phyloP scores from a whole-genome alignment of 164 flowering plant genomes.

The Stephania yunnanensis region DNA sequence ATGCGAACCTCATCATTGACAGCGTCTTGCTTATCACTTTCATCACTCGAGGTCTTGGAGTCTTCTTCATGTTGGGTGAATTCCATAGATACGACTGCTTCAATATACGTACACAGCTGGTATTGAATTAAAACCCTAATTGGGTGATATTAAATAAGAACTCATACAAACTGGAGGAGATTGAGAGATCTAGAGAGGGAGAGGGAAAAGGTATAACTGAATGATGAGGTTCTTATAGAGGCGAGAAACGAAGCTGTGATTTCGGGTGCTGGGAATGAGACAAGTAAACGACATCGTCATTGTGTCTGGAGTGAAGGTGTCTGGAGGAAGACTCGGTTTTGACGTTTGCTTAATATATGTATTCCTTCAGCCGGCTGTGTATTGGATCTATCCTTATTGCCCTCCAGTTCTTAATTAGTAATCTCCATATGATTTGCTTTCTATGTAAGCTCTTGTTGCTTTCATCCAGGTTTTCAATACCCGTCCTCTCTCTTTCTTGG shows the following conservation, averaged over 20 bases:
- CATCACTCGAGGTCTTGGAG: slow-evolving; percentile 30
- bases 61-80: slow-evolving; percentile 18
- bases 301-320: slow-evolving; percentile 10
- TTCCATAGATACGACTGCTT: slow-evolving; percentile 16
- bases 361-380: slow-evolving; percentile 28
- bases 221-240: neutral
- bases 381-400: slow-evolving; percentile 6
- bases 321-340: slow-evolving; percentile 15
- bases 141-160: neutral
- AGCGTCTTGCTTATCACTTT: slow-evolving; percentile 18
- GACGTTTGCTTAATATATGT: slow-evolving; percentile 16
- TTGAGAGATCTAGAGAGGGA: neutral
- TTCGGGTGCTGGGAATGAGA: slow-evolving; percentile 11
- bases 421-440: slow-evolving; percentile 7
- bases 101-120: too few species aligned
- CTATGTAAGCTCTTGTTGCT: slow-evolving; percentile 14
- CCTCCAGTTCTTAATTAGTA: neutral
- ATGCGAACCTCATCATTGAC: slow-evolving; percentile 20
- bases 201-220: slow-evolving; percentile 1
- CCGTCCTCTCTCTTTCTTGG: slow-evolving; percentile 2
- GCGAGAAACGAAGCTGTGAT: neutral
- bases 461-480: slow-evolving; percentile 16
- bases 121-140: neutral
- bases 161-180: neutral
- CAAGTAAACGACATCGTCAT: slow-evolving; percentile 26